Percentiles rank a stretch among this genome's conserved stretches.
These are phyloP conservation scores for Nicotiana sylvestris DNA, from an alignment of 257 asterid species.

Conservation along the genomic window DNA sequence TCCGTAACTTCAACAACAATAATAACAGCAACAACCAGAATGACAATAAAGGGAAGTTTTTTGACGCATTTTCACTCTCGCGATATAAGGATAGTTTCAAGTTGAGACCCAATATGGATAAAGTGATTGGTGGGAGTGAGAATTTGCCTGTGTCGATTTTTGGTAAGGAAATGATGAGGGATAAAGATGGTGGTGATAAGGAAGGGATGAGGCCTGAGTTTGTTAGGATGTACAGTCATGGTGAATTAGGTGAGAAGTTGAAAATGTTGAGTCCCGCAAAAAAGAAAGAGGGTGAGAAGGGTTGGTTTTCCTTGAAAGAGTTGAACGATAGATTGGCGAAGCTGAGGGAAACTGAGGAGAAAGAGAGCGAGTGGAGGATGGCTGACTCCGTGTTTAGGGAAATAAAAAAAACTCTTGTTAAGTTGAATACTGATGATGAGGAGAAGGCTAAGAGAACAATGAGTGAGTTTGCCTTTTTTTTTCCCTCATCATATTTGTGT, in stretches of 20 bases:
- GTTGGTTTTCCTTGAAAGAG: constrained; percentile 67
- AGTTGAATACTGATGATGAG: not conserved
- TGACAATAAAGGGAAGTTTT: not conserved
- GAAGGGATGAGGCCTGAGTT: constrained; percentile 3
- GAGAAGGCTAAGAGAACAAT: not conserved
- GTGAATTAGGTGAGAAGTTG: constrained; percentile 59
- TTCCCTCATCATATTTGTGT: not conserved
- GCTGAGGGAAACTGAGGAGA: constrained; percentile 37
- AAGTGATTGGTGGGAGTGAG: constrained; percentile 11
- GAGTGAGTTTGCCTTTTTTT: constrained; percentile 20
- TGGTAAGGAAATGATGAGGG: constrained; percentile 17
- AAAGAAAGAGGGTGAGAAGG: constrained; percentile 41
- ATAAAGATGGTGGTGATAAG: not conserved
- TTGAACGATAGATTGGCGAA: constrained; percentile 52
- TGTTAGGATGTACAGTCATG: constrained; percentile 14
- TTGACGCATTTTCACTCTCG: not conserved
- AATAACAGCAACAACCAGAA: not conserved
- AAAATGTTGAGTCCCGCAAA: constrained; percentile 47
- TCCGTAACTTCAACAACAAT: not conserved
- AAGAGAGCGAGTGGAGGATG: constrained; percentile 2
- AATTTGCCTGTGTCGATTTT: not conserved
- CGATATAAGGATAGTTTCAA: not conserved
- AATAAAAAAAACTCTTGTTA: constrained; percentile 11
- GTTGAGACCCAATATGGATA: not conserved
- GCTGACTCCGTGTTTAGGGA: not conserved